These are phyloP conservation scores for Peniophora sp. DNA, from an alignment of 1,284 basidiomycete genomes.

Conservation along the genomic window DNA sequence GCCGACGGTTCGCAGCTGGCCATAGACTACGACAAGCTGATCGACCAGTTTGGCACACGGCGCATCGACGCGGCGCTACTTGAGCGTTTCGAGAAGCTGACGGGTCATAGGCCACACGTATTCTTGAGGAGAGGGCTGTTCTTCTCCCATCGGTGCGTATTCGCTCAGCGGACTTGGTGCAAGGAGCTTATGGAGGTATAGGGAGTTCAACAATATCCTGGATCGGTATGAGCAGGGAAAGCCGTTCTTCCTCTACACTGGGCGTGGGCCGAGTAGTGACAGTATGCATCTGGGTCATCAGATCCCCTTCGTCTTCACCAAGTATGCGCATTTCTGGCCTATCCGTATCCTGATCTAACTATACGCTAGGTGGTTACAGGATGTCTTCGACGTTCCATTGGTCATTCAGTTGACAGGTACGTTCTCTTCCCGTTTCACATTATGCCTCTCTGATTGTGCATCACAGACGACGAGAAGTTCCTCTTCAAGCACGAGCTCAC, in stretches of 20 bases:
- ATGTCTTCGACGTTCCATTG: constrained; percentile 90
- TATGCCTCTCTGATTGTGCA: constrained; percentile 5
- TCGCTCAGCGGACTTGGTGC: background rate
- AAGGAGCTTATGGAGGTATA: constrained; percentile 23
- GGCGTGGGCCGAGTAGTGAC: constrained; percentile 92
- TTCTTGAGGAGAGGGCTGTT: constrained; percentile 91
- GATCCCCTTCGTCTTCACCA: constrained; percentile 96
- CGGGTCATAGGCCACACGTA: constrained; percentile 87
- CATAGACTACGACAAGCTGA: constrained; percentile 95
- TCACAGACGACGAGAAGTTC: constrained; percentile 96
- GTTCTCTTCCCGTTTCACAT: constrained; percentile 9
- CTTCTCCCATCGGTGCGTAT: constrained; percentile 88
- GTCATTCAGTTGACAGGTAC: constrained; percentile 91
- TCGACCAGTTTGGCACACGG: constrained; percentile 91
- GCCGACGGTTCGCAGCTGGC: constrained; percentile 84
- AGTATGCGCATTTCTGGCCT: constrained; percentile 42
- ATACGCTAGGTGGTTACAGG: constrained; percentile 83
- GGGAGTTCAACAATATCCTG: constrained; percentile 90
- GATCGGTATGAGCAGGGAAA: constrained; percentile 96
- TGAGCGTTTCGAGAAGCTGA: constrained; percentile 86
- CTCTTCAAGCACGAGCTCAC: constrained; percentile 94
- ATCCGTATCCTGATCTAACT: background rate
- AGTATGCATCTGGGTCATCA: constrained; percentile 98
- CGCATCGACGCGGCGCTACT: constrained; percentile 74
- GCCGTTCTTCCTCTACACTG: constrained; percentile 98